Conservation (phyloP, 768 basidiomycete species). For the Clathrus columnatus region DNA sequence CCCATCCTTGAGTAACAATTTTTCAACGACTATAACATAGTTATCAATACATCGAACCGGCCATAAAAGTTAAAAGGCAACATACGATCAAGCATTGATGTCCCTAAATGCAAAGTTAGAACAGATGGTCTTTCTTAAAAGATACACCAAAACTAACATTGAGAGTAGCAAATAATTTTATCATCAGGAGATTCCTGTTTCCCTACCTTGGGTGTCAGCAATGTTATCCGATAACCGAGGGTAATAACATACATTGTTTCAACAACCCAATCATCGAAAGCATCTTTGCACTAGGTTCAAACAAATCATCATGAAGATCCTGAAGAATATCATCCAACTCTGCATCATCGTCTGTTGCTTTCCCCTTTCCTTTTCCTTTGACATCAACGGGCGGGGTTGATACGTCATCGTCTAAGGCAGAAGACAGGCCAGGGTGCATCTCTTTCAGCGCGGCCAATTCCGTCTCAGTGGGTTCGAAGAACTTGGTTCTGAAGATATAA, state of each 20-base stretch:
- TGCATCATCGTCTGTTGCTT: slow-evolving; percentile 20
- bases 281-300: slow-evolving; percentile 68
- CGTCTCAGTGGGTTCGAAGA: slow-evolving; percentile 61
- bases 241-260: slow-evolving; percentile 32
- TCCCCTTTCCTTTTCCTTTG: slow-evolving; percentile 16
- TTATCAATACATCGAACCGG: neutral
- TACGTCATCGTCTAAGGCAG: neutral
- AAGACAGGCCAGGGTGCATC: neutral
- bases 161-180: slow-evolving; percentile 64
- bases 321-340: slow-evolving; percentile 42
- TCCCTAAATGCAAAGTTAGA: slow-evolving; percentile 38
- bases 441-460: slow-evolving; percentile 31
- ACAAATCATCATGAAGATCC: slow-evolving; percentile 42
- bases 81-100: slow-evolving; percentile 43
- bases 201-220: slow-evolving; percentile 14
- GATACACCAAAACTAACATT: slow-evolving; percentile 36
- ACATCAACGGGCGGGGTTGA: slow-evolving; percentile 16
- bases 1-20: slow-evolving; percentile 48
- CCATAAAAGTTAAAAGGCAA: neutral
- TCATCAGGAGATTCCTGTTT: slow-evolving; percentile 40
- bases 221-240: neutral
- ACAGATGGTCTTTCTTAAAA: neutral
- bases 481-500: slow-evolving; percentile 48
- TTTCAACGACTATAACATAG: slow-evolving; percentile 32
- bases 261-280: slow-evolving; percentile 44